phyloP scores from a whole-genome alignment of 192 early-diverging fungal species.

The Pilobolus umbonatus region DNA sequence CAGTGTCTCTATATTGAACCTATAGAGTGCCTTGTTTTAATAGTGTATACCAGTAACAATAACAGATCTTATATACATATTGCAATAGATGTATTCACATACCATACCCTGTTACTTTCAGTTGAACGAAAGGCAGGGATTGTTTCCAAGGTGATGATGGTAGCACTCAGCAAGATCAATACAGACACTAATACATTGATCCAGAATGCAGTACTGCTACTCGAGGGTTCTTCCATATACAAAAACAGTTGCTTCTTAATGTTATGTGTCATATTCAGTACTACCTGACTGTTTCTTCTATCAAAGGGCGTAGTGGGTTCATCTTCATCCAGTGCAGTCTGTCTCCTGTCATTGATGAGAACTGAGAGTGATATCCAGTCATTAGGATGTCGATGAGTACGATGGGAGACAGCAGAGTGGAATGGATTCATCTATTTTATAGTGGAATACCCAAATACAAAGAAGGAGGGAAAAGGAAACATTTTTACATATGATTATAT shows the following conservation, averaged over 20 bases:
- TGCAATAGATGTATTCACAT: constrained; percentile 7
- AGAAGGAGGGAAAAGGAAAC: no score
- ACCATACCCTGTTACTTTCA: constrained; percentile 46
- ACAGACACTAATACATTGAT: constrained; percentile 69
- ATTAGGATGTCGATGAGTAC: background rate
- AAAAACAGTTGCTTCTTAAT: constrained; percentile 58
- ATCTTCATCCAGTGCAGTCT: background rate
- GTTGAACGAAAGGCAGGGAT: constrained; percentile 64
- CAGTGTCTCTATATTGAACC: constrained; percentile 8
- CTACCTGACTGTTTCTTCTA: background rate
- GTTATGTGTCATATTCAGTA: constrained; percentile 18
- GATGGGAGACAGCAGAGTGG: no score
- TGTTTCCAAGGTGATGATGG: constrained; percentile 73
- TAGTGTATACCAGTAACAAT: background rate
- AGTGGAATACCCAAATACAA: no score
- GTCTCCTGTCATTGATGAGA: background rate
- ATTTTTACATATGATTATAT: no score
- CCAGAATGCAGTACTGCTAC: constrained; percentile 59
- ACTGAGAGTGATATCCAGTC: background rate
- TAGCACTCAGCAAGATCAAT: constrained; percentile 65
- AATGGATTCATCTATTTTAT: no score
- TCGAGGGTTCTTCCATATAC: constrained; percentile 74
- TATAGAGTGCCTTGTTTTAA: background rate
- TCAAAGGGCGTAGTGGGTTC: background rate
- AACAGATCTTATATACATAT: background rate